These are phyloP conservation scores for Tylopilus sp. DNA, from an alignment of 768 basidiomycete species.

Conservation along the genomic window DNA sequence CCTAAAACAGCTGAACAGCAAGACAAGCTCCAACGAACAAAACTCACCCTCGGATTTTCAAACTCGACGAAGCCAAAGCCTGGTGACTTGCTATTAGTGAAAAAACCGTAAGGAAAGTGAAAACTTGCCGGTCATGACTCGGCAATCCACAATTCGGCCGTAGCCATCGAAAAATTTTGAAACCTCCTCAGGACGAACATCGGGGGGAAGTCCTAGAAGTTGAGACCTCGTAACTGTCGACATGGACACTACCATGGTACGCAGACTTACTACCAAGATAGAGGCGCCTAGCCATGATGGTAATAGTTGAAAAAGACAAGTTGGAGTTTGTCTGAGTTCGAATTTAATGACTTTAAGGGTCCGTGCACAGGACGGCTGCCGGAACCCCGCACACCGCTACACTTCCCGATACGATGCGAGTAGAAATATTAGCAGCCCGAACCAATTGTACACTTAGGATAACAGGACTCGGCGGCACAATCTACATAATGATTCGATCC, in stretches of 20 bases:
- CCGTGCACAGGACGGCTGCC: constrained; percentile 23
- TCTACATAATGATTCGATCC: neutral
- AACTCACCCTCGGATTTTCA: constrained; percentile 67
- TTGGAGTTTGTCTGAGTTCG: constrained; percentile 30
- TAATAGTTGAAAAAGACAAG: constrained; percentile 28
- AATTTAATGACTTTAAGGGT: constrained; percentile 29
- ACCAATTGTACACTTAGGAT: constrained; percentile 14
- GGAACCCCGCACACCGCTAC: constrained; percentile 19
- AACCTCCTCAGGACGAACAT: constrained; percentile 81
- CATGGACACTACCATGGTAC: constrained; percentile 3
- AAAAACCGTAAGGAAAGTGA: neutral
- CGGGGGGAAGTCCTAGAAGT: constrained; percentile 69
- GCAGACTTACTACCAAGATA: constrained; percentile 73
- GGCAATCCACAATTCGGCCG: constrained; percentile 85
- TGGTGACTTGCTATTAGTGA: constrained; percentile 30
- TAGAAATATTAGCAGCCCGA: neutral
- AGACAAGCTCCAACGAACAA: constrained; percentile 1
- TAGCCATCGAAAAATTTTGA: constrained; percentile 88
- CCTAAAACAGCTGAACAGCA: constrained; percentile 45
- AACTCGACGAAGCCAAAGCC: constrained; percentile 98
- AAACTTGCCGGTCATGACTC: constrained; percentile 86
- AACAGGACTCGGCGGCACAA: constrained; percentile 11
- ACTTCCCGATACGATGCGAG: neutral
- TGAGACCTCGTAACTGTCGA: neutral
- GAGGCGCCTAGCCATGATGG: constrained; percentile 75